phyloP scores from a whole-genome alignment of 2,329 filamentous ascomycete genomes.

The Exophiala sp. region DNA sequence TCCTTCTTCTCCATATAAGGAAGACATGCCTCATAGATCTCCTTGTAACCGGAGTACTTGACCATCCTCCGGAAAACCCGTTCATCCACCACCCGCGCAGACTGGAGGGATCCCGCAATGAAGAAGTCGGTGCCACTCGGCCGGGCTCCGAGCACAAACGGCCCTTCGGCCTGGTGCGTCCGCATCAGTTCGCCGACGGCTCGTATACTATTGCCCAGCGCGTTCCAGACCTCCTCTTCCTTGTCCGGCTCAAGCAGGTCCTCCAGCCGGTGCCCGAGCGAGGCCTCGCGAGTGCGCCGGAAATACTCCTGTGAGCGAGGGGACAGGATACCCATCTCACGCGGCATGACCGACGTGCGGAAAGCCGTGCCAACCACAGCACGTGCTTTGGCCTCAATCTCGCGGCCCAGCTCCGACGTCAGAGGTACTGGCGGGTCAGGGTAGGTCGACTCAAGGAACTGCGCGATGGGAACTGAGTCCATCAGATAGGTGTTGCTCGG shows the following conservation, averaged over 20 bases:
- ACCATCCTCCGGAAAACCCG: slow-evolving; percentile 30
- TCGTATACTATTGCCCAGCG: slow-evolving; percentile 28
- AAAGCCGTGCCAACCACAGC: slow-evolving; percentile 31
- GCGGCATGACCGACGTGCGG: slow-evolving; percentile 35
- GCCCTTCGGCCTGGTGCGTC: slow-evolving; percentile 35
- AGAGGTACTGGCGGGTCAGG: slow-evolving; percentile 34
- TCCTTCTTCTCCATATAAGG: slow-evolving; percentile 18
- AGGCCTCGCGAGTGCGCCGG: slow-evolving; percentile 36
- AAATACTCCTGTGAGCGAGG: slow-evolving; percentile 38
- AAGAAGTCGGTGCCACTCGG: slow-evolving; percentile 40
- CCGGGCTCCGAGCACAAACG: slow-evolving; percentile 37
- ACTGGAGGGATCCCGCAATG: slow-evolving; percentile 36
- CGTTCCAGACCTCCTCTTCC: slow-evolving; percentile 32
- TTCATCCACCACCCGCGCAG: slow-evolving; percentile 33
- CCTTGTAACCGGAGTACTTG: slow-evolving; percentile 28
- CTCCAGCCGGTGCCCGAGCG: slow-evolving; percentile 36
- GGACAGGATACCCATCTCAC: slow-evolving; percentile 37
- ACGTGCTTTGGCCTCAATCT: slow-evolving; percentile 34
- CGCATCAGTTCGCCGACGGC: slow-evolving; percentile 34
- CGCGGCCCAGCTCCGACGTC: slow-evolving; percentile 34
- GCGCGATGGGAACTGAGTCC: slow-evolving; percentile 38
- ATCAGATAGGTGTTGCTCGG: slow-evolving; percentile 38
- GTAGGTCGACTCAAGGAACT: slow-evolving; percentile 41
- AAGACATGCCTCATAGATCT: slow-evolving; percentile 19
- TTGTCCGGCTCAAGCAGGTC: slow-evolving; percentile 34